Conservation (phyloP, 768 basidiomycete species). For the Tremella fuciformis region DNA sequence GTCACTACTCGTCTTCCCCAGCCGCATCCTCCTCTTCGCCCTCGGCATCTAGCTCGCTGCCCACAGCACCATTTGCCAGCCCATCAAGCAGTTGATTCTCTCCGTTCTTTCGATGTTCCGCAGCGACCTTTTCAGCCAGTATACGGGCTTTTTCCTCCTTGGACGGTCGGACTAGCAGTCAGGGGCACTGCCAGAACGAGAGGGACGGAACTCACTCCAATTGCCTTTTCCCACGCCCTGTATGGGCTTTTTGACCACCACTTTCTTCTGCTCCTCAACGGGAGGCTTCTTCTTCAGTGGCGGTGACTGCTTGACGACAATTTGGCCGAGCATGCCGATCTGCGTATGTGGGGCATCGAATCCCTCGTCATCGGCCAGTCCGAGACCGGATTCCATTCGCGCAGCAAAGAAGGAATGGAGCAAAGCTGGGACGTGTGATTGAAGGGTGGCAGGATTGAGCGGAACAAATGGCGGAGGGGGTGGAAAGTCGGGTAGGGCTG, state of each 20-base stretch:
- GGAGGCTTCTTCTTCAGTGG: constrained; percentile 18
- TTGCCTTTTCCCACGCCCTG: constrained; percentile 45
- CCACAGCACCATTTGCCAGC: not conserved
- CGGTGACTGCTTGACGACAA: constrained; percentile 27
- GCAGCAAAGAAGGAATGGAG: constrained; percentile 67
- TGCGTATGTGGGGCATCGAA: constrained; percentile 38
- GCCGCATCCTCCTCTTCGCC: constrained; percentile 10
- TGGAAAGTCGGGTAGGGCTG: constrained; percentile 65
- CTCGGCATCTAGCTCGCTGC: constrained; percentile 3
- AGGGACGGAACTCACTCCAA: constrained; percentile 41
- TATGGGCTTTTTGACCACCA: constrained; percentile 25
- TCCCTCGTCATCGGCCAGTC: constrained; percentile 31
- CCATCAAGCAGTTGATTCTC: not conserved
- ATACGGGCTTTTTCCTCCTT: constrained; percentile 36
- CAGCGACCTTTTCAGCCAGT: constrained; percentile 27
- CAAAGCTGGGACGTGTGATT: constrained; percentile 74
- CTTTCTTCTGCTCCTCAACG: constrained; percentile 26
- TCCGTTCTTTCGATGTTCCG: not conserved
- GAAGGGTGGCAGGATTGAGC: constrained; percentile 64
- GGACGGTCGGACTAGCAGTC: constrained; percentile 38
- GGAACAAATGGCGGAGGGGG: constrained; percentile 78
- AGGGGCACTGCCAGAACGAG: constrained; percentile 3
- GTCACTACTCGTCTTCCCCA: constrained; percentile 4
- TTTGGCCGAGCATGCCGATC: constrained; percentile 45
- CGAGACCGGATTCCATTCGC: constrained; percentile 32